A percentile compares a stretch with the other conserved stretches of the same genome.
Evolutionary conservation across 495 filamentous ascomycete species (phyloP).

Genomic region (Amniculicola lignicola): DNA sequence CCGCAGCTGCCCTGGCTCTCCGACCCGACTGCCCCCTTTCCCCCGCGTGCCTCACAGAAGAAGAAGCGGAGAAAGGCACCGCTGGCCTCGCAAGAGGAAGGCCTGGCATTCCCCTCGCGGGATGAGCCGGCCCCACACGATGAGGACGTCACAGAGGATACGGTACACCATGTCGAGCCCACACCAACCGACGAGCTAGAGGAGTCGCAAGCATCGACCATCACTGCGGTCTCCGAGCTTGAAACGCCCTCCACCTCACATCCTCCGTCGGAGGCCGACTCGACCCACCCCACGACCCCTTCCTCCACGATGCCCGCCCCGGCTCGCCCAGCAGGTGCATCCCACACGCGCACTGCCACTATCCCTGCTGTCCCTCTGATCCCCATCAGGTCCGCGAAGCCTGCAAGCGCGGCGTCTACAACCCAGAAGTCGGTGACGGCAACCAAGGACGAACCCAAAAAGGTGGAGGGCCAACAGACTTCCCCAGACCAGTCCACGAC

Average conservation of each 20-base stretch:
- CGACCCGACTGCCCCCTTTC: constrained; percentile 63
- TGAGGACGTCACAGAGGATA: constrained; percentile 30
- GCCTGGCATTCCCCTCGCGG: constrained; percentile 53
- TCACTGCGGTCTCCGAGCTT: constrained; percentile 48
- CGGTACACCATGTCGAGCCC: constrained; percentile 29
- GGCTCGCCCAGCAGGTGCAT: constrained; percentile 28
- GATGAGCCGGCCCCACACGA: constrained; percentile 37
- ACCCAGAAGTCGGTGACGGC: constrained; percentile 45
- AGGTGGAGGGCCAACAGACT: constrained; percentile 30
- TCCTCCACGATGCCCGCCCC: constrained; percentile 49
- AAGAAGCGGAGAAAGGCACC: constrained; percentile 45
- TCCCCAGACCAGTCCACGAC: constrained; percentile 37
- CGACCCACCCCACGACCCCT: constrained; percentile 69
- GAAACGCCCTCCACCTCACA: constrained; percentile 68
- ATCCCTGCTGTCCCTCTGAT: constrained; percentile 57
- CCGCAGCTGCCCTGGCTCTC: constrained; percentile 85
- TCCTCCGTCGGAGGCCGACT: constrained; percentile 61
- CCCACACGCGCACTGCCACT: constrained; percentile 45
- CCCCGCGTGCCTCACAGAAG: constrained; percentile 47
- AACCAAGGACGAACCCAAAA: constrained; percentile 42
- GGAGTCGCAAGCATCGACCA: constrained; percentile 39
- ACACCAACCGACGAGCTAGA: constrained; percentile 39
- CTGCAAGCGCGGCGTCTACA: constrained; percentile 45
- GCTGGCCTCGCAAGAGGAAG: constrained; percentile 40
- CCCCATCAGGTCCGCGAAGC: constrained; percentile 64